These are phyloP conservation scores for Brachypodium distachyon DNA, from an alignment of 202 grass and related monocot species.

Conservation along the genomic window DNA sequence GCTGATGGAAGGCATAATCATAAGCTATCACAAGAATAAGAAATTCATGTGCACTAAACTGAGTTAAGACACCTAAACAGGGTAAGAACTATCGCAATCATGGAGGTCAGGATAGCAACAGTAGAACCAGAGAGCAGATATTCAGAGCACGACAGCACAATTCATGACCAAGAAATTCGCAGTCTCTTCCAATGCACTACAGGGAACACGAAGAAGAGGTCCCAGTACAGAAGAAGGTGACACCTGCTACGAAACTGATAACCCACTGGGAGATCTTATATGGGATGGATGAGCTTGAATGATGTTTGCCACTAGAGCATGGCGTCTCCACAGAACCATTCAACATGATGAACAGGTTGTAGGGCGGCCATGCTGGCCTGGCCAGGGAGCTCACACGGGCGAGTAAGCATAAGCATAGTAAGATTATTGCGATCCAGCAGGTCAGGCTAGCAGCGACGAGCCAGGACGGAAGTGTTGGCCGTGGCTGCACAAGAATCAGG, in stretches of 20 bases:
- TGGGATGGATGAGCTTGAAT: conserved; percentile 2
- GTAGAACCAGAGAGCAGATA: conserved; percentile 11
- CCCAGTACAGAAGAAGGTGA: background rate
- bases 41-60: background rate
- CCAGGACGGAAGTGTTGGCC: background rate
- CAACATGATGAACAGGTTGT: background rate
- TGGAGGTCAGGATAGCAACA: conserved; percentile 22
- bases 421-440: conserved; percentile 7
- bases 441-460: conserved; percentile 2
- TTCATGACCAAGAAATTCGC: background rate
- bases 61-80: conserved; percentile 9
- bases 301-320: background rate
- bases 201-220: conserved; percentile 8
- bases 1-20: background rate
- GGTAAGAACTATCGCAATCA: background rate
- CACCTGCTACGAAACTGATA: background rate
- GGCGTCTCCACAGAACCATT: background rate
- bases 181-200: background rate
- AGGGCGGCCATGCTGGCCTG: background rate
- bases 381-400: background rate
- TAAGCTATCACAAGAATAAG: conserved; percentile 2
- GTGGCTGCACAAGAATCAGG: conserved; percentile 9
- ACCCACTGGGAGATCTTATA: background rate
- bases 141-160: conserved; percentile 1
- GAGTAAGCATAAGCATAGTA: background rate